Base-by-base conservation (phyloP, 345 rosid species). In the Bruguiera parviflora region DNA sequence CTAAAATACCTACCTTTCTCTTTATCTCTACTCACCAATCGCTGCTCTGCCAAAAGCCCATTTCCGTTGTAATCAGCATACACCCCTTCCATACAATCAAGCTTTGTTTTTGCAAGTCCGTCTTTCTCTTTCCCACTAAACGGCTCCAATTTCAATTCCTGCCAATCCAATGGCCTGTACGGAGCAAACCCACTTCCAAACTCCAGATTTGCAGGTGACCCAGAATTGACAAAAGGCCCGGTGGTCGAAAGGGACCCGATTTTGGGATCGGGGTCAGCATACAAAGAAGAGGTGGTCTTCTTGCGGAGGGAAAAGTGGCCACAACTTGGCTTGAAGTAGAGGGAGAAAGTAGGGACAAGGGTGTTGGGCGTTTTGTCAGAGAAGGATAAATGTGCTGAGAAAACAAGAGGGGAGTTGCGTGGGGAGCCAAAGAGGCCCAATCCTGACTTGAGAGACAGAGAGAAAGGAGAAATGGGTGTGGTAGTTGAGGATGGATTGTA, bases 401-500 rank as follows among this genome's bases (percentile, higher is more conserved):
- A 86, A 68, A 77, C 52, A 32, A 88, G 80, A 78, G 89, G 86
- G 25, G 94, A 88, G 32, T 80, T 59, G 28, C 64, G 74, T 2
- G 93, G 93, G 19, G 91, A 84, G 31, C 90, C 91, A 33, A 80
- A 77, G 66, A 86, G 74, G 71, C 90, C 90, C 43, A 84, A 78
- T 1, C 93, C 93, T n/a, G 90, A 88, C 69, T 80, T 88, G 33
- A 88, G 81, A 58, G 86, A 67, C 6, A 84, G 70, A 25, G 86
- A 80, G 63, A 88, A 73, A 55, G 87, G 90, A 60, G 70, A 49
- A 10, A 75, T 57, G 60, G 75, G 15, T 43, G 77, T 39, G 11
- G 49, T 3, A 1, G 59, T 31, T 33, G 83, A 22, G 43, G 76
- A 43, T 32, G 69, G 85, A 20, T 73, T 32, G 67, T 83, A 88